Evolutionary conservation across 2,329 filamentous ascomycete species (phyloP).

Genomic region (Aspergillus fijiensis): DNA sequence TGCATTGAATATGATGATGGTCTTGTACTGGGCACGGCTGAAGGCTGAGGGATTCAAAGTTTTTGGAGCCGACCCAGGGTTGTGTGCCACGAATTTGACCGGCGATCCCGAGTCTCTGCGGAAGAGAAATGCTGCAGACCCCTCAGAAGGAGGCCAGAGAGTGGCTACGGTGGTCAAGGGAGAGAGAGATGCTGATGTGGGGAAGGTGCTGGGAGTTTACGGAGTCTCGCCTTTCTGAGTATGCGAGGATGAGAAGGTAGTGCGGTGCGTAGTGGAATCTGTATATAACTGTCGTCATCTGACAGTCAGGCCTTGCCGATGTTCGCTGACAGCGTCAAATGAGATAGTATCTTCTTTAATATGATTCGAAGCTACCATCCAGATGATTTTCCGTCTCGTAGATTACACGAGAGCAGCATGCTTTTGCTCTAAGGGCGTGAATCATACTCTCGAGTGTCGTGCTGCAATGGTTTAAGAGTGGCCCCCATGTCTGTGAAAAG

Average conservation of each 20-base stretch:
- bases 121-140: slow-evolving; percentile 16
- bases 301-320: no score
- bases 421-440: no score
- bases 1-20: slow-evolving; percentile 48
- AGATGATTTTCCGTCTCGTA: no score
- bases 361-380: no score
- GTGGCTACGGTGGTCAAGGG: slow-evolving; percentile 26
- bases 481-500: no score
- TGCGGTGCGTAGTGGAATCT: not conserved
- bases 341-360: no score
- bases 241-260: not conserved
- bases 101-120: slow-evolving; percentile 14
- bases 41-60: slow-evolving; percentile 50
- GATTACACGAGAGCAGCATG: no score
- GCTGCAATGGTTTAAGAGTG: no score
- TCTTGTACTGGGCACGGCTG: slow-evolving; percentile 40
- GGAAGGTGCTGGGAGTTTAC: slow-evolving; percentile 27
- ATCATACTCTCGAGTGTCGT: no score
- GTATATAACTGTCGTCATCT: not conserved
- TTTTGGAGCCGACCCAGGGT: slow-evolving; percentile 48
- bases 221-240: slow-evolving; percentile 14
- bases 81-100: slow-evolving; percentile 43
- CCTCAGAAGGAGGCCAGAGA: slow-evolving; percentile 14
- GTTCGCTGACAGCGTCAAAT: no score
- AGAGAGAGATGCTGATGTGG: slow-evolving; percentile 40